A percentile compares a stretch with the other conserved stretches of the same genome.
Conservation (phyloP, 495 filamentous ascomycete species). For the Cladorrhinum samala region DNA sequence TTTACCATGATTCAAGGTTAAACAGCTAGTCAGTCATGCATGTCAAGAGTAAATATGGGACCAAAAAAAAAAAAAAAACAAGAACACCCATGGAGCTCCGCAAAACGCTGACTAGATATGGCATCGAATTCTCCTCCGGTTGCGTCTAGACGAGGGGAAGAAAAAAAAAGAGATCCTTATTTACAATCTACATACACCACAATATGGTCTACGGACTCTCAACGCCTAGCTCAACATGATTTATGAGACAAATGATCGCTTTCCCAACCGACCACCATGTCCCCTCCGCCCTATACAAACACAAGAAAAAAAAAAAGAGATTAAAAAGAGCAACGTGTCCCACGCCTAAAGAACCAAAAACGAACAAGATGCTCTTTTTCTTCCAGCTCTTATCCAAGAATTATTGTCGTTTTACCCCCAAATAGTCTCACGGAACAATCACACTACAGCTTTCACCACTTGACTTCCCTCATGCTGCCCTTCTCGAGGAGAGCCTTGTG, state of each 20-base stretch:
- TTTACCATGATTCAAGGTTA: too few relatives aligned
- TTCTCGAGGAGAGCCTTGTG: conserved; percentile 73
- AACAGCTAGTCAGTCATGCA: too few relatives aligned
- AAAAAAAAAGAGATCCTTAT: not conserved
- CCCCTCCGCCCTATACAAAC: not conserved
- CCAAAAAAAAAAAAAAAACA: too few relatives aligned
- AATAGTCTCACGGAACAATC: not conserved
- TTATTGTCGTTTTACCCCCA: not conserved
- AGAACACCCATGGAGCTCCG: too few relatives aligned
- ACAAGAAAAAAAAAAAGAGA: not conserved
- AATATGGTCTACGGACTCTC: not conserved
- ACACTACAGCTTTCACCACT: conserved; percentile 32
- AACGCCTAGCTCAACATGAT: not conserved
- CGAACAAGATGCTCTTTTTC: not conserved
- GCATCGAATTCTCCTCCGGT: not conserved
- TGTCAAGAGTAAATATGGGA: too few relatives aligned
- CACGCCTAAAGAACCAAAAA: too few relatives aligned
- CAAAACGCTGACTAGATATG: not conserved
- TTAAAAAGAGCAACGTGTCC: not conserved
- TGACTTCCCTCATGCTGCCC: conserved; percentile 76
- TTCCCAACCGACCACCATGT: not conserved
- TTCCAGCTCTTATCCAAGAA: not conserved
- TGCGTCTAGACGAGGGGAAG: too few relatives aligned
- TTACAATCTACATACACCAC: not conserved
- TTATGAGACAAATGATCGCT: not conserved